Evolutionary conservation across 805 yeast genomes (phyloP).

Genomic region (Candida odintsovae): DNA sequence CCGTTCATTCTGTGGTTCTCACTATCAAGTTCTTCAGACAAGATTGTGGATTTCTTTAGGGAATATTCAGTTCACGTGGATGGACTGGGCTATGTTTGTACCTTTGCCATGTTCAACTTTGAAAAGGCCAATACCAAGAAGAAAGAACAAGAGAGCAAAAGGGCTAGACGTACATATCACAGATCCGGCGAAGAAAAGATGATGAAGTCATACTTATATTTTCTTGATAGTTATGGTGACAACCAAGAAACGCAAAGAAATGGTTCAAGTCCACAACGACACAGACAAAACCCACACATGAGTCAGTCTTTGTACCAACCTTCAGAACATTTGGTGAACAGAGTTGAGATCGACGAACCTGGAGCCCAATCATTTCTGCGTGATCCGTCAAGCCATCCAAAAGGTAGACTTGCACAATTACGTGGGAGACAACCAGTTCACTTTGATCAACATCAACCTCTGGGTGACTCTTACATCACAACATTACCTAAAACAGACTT

Average conservation of each 20-base stretch:
- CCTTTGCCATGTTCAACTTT: constrained; percentile 87
- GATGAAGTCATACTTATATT: constrained; percentile 86
- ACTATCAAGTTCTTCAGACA: constrained; percentile 65
- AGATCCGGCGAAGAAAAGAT: constrained; percentile 67
- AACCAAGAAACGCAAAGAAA: constrained; percentile 25
- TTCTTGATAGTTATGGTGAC: constrained; percentile 74
- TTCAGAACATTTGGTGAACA: neutral
- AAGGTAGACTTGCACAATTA: constrained; percentile 3
- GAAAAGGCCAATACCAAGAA: constrained; percentile 49
- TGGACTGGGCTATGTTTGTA: constrained; percentile 92
- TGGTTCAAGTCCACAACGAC: constrained; percentile 3
- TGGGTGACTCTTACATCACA: constrained; percentile 41
- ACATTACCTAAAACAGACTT: constrained; percentile 32
- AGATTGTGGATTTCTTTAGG: constrained; percentile 84
- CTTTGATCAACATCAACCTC: constrained; percentile 7
- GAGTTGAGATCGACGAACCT: neutral
- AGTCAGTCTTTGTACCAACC: neutral
- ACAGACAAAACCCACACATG: neutral
- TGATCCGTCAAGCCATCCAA: constrained; percentile 1
- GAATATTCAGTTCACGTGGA: constrained; percentile 88
- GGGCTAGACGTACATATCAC: constrained; percentile 31
- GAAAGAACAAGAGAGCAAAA: constrained; percentile 11
- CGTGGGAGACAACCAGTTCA: constrained; percentile 8
- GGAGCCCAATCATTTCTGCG: neutral
- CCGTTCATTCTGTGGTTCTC: constrained; percentile 90